Percentiles rank a stretch among this genome's conserved stretches.
Evolutionary conservation across 306 rosid genomes (phyloP).

Genomic region (Corylus heterophylla): DNA sequence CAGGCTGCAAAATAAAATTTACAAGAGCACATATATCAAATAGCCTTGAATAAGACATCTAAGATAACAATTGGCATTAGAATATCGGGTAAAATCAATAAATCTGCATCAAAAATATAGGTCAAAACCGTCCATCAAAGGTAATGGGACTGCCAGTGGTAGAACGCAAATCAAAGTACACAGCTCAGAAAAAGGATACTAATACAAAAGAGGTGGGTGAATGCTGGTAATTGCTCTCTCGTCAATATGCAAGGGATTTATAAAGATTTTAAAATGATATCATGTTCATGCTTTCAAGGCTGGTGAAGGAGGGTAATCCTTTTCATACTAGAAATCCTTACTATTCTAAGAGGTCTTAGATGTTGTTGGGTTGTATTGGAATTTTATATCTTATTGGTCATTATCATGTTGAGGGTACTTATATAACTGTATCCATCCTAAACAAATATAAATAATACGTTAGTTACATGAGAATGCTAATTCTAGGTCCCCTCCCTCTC

Average conservation of each 20-base stretch:
- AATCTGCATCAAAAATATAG: neutral
- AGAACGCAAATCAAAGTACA: neutral
- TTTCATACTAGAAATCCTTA: neutral
- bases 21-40: neutral
- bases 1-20: constrained; percentile 67
- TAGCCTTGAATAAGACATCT: neutral
- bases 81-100: neutral
- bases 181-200: neutral
- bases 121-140: neutral
- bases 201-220: neutral
- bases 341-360: neutral
- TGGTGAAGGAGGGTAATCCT: neutral
- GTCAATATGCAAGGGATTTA: neutral
- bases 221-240: neutral
- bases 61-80: neutral
- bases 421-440: too few species aligned
- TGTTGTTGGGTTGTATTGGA: neutral
- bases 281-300: neutral
- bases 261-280: neutral
- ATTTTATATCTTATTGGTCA: too few species aligned
- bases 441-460: too few species aligned
- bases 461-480: too few species aligned
- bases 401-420: too few species aligned
- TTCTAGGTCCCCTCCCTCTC: too few species aligned
- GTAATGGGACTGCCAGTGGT: neutral